Conservation (phyloP, 352 stramenopile genomes). For the Phytophthora litchii region DNA sequence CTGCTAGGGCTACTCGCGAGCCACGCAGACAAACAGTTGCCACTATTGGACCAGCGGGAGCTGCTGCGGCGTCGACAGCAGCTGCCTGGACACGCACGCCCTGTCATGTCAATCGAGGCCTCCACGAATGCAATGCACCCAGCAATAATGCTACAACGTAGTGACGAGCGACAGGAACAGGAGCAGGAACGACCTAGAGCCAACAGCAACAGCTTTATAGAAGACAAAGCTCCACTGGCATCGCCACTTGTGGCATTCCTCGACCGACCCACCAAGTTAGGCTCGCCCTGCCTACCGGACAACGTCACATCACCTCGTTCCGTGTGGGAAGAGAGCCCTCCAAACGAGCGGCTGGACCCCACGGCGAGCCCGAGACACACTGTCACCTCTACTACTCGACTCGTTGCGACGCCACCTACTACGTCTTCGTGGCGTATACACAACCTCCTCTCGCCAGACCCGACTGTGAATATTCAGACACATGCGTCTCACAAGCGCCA, state of each 20-base stretch:
- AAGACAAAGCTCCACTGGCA: slow-evolving; percentile 25
- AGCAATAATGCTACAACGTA: background rate
- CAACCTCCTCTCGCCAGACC: slow-evolving; percentile 28
- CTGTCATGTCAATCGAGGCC: slow-evolving; percentile 28
- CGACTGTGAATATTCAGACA: slow-evolving; percentile 20
- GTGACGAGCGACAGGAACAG: slow-evolving; percentile 12
- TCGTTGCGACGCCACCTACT: slow-evolving; percentile 21
- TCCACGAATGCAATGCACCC: slow-evolving; percentile 26
- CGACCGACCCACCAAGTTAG: slow-evolving; percentile 39
- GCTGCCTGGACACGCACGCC: slow-evolving; percentile 7
- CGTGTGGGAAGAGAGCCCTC: slow-evolving; percentile 39
- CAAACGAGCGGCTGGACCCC: slow-evolving; percentile 40
- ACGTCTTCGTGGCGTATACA: slow-evolving; percentile 37
- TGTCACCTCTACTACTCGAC: slow-evolving; percentile 11
- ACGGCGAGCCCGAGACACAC: slow-evolving; percentile 40
- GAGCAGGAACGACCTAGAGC: slow-evolving; percentile 2
- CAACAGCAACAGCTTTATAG: slow-evolving; percentile 12
- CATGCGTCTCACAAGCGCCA: slow-evolving; percentile 24
- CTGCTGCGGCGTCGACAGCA: slow-evolving; percentile 22
- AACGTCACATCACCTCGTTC: slow-evolving; percentile 46
- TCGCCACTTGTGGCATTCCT: slow-evolving; percentile 41
- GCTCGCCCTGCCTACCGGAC: slow-evolving; percentile 31
- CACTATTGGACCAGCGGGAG: slow-evolving; percentile 30
- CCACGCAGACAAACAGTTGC: slow-evolving; percentile 42
- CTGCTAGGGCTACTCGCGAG: slow-evolving; percentile 35